A percentile compares a stretch with the other conserved stretches of the same genome.
These are phyloP conservation scores for Bruguiera sexangula DNA, from an alignment of 345 rosid genomes.

Conservation along the genomic window DNA sequence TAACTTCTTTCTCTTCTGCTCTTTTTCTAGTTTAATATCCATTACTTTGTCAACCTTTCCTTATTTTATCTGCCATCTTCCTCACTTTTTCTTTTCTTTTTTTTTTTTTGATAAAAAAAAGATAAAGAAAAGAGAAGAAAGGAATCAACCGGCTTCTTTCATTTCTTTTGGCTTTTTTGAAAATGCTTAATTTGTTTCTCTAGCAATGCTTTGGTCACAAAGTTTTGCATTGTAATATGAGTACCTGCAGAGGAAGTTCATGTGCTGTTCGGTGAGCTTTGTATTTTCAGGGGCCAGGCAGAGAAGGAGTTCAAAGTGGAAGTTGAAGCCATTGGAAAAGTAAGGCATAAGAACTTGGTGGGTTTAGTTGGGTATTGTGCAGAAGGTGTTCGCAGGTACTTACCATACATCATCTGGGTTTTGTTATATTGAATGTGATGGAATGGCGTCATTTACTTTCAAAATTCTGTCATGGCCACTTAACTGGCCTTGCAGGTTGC, in stretches of 20 bases:
- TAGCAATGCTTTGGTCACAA: not conserved
- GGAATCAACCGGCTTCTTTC: no score
- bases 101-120: not conserved
- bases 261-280: not conserved
- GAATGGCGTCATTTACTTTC: not conserved
- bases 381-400: conserved; percentile 74
- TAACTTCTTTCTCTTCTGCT: conserved; percentile 8
- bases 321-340: conserved; percentile 96
- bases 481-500: conserved; percentile 58
- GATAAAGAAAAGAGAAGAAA: no score
- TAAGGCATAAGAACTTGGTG: conserved; percentile 91
- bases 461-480: not conserved
- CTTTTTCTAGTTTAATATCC: conserved; percentile 7
- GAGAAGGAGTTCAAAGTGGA: conserved; percentile 96
- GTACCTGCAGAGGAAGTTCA: not conserved
- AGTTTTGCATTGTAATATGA: not conserved
- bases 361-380: conserved; percentile 90
- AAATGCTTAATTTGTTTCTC: not conserved
- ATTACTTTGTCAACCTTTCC: conserved; percentile 15
- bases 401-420: not conserved
- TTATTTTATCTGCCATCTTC: conserved; percentile 8
- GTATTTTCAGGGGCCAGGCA: conserved; percentile 73
- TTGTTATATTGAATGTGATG: not conserved
- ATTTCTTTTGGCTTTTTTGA: no score
- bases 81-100: not conserved